A percentile compares a stretch with the other conserved stretches of the same genome.
Evolutionary conservation across 1,139 yeast genomes (phyloP).

Genomic region (Taphrina communis): DNA sequence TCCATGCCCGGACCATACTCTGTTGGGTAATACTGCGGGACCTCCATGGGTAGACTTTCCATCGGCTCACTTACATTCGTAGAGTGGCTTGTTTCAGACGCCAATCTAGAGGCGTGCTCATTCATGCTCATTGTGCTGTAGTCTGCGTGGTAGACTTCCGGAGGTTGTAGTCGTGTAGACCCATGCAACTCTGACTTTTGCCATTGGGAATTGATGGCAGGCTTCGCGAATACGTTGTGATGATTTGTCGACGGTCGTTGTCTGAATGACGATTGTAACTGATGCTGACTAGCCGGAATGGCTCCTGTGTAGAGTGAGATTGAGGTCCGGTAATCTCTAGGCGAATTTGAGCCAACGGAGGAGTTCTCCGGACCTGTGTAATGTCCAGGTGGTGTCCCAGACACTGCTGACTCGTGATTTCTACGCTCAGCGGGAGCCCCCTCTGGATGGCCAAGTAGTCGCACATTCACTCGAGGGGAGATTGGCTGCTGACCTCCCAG

Average conservation of each 20-base stretch:
- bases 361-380: slow-evolving; percentile 3
- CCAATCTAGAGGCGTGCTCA: neutral
- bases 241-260: neutral
- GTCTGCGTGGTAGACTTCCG: slow-evolving; percentile 8
- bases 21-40: slow-evolving; percentile 11
- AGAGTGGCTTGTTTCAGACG: slow-evolving; percentile 7
- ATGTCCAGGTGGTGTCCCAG: neutral
- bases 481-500: slow-evolving; percentile 9
- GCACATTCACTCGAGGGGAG: slow-evolving; percentile 5
- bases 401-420: neutral
- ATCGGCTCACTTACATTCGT: slow-evolving; percentile 5
- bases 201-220: neutral
- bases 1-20: slow-evolving; percentile 9
- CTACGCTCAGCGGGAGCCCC: neutral
- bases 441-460: neutral
- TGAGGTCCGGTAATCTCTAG: slow-evolving; percentile 1
- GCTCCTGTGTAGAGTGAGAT: slow-evolving; percentile 5
- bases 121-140: slow-evolving; percentile 1
- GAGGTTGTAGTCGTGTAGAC: slow-evolving; percentile 1
- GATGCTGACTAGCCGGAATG: slow-evolving; percentile 2
- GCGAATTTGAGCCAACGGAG: slow-evolving; percentile 2
- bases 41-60: slow-evolving; percentile 1
- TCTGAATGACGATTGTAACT: neutral
- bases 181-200: neutral
- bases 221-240: slow-evolving; percentile 2